phyloP scores from a whole-genome alignment of 441 rosid genomes.

The Biscutella laevigata region DNA sequence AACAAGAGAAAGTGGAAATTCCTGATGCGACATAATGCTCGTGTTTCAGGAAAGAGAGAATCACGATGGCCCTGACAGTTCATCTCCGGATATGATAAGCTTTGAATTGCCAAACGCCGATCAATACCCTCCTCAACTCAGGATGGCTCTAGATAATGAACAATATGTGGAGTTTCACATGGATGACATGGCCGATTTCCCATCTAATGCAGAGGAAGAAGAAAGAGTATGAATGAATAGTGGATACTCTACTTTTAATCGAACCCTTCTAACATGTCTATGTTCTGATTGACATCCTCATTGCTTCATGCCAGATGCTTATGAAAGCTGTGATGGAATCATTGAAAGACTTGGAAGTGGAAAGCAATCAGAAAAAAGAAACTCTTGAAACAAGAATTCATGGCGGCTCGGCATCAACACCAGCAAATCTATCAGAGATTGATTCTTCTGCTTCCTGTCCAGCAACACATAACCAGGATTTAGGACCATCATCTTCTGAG shows the following conservation, averaged over 20 bases:
- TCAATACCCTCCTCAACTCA: slow-evolving; percentile 56
- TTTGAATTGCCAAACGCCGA: slow-evolving; percentile 60
- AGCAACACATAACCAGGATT: slow-evolving; percentile 16
- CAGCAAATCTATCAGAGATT: slow-evolving; percentile 24
- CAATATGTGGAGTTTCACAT: slow-evolving; percentile 70
- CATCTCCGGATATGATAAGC: slow-evolving; percentile 72
- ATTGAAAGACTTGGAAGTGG: slow-evolving; percentile 56
- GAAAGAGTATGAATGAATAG: slow-evolving; percentile 49
- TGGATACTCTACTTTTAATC: not conserved
- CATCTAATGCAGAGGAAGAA: slow-evolving; percentile 71
- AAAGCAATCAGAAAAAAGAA: slow-evolving; percentile 31
- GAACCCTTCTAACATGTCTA: not conserved
- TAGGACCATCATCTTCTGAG: slow-evolving; percentile 32
- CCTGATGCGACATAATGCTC: slow-evolving; percentile 19
- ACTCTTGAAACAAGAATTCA: slow-evolving; percentile 25
- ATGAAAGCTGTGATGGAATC: slow-evolving; percentile 82
- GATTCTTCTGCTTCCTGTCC: slow-evolving; percentile 20
- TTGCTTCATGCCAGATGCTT: slow-evolving; percentile 55
- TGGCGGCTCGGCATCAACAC: slow-evolving; percentile 24
- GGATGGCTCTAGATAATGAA: slow-evolving; percentile 47
- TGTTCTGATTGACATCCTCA: not conserved
- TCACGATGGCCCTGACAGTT: slow-evolving; percentile 31
- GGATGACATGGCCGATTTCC: slow-evolving; percentile 65
- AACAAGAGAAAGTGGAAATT: not conserved
- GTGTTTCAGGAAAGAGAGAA: slow-evolving; percentile 46